Percentiles rank a stretch among this genome's conserved stretches.
phyloP scores from a whole-genome alignment of 2,329 filamentous ascomycete species.

The Tolypocladium cylindrosporum region DNA sequence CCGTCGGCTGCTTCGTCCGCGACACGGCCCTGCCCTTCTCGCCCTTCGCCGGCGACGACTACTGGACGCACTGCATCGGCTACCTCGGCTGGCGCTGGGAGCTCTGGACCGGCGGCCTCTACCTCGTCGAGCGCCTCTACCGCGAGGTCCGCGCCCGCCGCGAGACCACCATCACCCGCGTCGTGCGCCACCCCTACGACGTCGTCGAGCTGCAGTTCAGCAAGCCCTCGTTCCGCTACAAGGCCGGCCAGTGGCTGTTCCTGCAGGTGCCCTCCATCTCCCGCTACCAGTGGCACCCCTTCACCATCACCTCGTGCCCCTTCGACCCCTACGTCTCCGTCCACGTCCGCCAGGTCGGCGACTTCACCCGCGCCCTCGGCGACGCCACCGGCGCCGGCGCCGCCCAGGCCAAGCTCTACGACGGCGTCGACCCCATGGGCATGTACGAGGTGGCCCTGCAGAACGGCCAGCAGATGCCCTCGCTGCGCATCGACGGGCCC shows the following conservation, averaged over 20 bases:
- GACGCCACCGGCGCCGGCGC: slow-evolving; percentile 87
- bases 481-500: slow-evolving; percentile 82
- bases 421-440: slow-evolving; percentile 81
- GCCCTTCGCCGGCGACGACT: slow-evolving; percentile 70
- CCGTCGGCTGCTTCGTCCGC: slow-evolving; percentile 91
- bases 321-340: slow-evolving; percentile 92
- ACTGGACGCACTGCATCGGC: slow-evolving; percentile 89
- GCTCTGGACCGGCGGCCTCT: slow-evolving; percentile 73
- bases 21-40: slow-evolving; percentile 57
- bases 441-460: slow-evolving; percentile 97
- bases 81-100: slow-evolving; percentile 98
- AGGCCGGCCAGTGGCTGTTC: slow-evolving; percentile 97
- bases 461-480: slow-evolving; percentile 87
- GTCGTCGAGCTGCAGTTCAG: slow-evolving; percentile 95
- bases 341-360: slow-evolving; percentile 91
- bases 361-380: slow-evolving; percentile 90
- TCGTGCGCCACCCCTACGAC: slow-evolving; percentile 92
- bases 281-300: slow-evolving; percentile 91
- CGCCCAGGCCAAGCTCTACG: slow-evolving; percentile 81
- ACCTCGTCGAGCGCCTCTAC: slow-evolving; percentile 80
- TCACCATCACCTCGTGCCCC: slow-evolving; percentile 97
- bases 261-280: slow-evolving; percentile 86
- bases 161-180: slow-evolving; percentile 81
- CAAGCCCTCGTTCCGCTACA: slow-evolving; percentile 96
- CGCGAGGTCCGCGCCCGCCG: slow-evolving; percentile 80